A percentile compares a stretch with the other conserved stretches of the same genome.
These are phyloP conservation scores for Fagus sylvatica DNA, from an alignment of 306 rosid genomes.

Conservation along the genomic window DNA sequence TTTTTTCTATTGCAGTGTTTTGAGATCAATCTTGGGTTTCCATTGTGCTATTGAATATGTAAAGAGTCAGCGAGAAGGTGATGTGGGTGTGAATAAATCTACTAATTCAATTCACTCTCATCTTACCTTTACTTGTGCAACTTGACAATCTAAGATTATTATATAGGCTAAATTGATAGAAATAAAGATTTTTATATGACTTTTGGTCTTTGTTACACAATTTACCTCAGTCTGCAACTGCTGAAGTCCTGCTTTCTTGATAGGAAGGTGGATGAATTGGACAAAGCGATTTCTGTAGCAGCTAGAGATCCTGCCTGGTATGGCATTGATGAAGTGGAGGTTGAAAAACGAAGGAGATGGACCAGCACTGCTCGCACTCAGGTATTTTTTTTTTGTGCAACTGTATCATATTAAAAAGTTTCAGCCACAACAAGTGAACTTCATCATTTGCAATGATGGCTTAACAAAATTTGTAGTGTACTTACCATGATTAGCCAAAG, in stretches of 20 bases:
- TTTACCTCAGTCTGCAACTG: constrained; percentile 25
- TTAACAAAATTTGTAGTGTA: too few species aligned
- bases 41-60: constrained; percentile 1
- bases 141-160: background rate
- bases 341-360: constrained; percentile 93
- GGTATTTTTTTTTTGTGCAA: constrained; percentile 43
- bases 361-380: constrained; percentile 80
- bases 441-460: too few species aligned
- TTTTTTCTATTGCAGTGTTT: background rate
- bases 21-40: background rate
- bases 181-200: background rate
- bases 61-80: constrained; percentile 3
- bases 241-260: constrained; percentile 74
- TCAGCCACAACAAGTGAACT: background rate
- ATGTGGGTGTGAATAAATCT: background rate
- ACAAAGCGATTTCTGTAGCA: constrained; percentile 88
- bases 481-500: too few species aligned
- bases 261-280: constrained; percentile 98
- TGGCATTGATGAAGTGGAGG: constrained; percentile 87
- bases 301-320: constrained; percentile 86
- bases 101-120: constrained; percentile 6
- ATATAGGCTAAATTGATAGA: background rate
- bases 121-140: background rate
- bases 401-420: background rate
- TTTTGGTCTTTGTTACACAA: background rate